phyloP scores from a whole-genome alignment of 176 grass and related monocot species.

The Oryza australiensis region DNA sequence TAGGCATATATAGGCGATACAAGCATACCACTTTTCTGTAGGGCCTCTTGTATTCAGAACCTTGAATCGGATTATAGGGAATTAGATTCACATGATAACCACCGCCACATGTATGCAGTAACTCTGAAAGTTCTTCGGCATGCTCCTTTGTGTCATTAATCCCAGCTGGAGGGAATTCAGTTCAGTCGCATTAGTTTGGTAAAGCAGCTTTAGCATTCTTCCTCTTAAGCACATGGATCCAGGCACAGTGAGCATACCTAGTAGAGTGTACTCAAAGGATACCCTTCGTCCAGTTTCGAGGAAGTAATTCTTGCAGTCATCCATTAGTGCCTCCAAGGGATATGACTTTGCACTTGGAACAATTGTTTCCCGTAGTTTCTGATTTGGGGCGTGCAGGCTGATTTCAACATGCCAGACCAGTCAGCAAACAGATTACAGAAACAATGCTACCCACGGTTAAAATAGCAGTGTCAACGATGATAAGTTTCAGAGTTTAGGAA shows the following conservation, averaged over 20 bases:
- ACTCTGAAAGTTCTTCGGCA: conserved; percentile 65
- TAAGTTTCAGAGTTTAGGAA: not conserved
- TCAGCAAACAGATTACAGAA: conserved; percentile 5
- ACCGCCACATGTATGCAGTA: conserved; percentile 60
- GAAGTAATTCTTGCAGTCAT: conserved; percentile 88
- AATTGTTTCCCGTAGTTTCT: conserved; percentile 78
- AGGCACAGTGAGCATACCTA: conserved; percentile 49
- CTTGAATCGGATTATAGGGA: conserved; percentile 92
- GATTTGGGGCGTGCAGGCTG: conserved; percentile 89
- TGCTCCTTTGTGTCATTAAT: conserved; percentile 78
- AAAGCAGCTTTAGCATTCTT: not conserved
- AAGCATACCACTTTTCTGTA: conserved; percentile 88
- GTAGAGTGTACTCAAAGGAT: conserved; percentile 89
- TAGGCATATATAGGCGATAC: not conserved
- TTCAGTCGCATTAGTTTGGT: not conserved
- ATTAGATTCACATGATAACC: conserved; percentile 97
- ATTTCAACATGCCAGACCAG: not conserved
- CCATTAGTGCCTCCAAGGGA: conserved; percentile 76
- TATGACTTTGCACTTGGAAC: conserved; percentile 95
- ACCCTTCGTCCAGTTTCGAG: conserved; percentile 74
- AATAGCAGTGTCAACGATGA: not conserved
- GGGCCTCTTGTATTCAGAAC: conserved; percentile 88
- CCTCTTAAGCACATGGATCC: not conserved
- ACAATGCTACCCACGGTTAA: not conserved
- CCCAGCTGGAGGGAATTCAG: conserved; percentile 51